Evolutionary conservation across 1,284 basidiomycete genomes (phyloP).

Genomic region (Cryptococcus maquisensis): DNA sequence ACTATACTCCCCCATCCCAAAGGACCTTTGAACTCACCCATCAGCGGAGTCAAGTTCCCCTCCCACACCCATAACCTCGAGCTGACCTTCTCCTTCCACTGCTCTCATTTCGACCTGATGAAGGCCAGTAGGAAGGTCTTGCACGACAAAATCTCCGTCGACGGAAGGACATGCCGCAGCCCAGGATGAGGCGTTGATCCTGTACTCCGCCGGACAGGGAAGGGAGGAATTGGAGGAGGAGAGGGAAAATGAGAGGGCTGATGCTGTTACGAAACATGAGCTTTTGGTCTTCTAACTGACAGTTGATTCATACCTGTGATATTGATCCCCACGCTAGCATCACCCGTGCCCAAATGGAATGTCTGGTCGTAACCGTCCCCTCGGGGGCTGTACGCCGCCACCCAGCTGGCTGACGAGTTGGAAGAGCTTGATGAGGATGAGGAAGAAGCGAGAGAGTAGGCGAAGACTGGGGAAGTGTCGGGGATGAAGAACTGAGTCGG

Average conservation of each 20-base stretch:
- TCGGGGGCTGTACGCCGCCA: constrained; percentile 18
- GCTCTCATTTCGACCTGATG: constrained; percentile 22
- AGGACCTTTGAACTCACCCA: too few species aligned
- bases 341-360: constrained; percentile 14
- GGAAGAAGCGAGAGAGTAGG: constrained; percentile 18
- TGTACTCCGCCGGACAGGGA: constrained; percentile 15
- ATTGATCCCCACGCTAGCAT: constrained; percentile 12
- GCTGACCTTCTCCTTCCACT: constrained; percentile 7
- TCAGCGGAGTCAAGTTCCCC: background rate
- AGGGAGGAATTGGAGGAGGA: constrained; percentile 6
- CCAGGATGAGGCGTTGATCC: constrained; percentile 22
- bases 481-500: constrained; percentile 26
- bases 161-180: constrained; percentile 8
- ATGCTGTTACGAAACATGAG: background rate
- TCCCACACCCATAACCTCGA: constrained; percentile 28
- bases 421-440: background rate
- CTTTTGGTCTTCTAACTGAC: background rate
- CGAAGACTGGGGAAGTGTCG: constrained; percentile 31
- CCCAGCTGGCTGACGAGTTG: constrained; percentile 13
- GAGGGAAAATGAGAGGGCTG: background rate
- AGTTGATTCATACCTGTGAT: constrained; percentile 22
- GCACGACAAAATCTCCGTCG: background rate
- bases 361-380: constrained; percentile 36
- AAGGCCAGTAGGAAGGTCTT: constrained; percentile 16
- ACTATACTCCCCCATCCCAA: background rate